Evolutionary conservation across 805 yeast genomes (phyloP).

Genomic region (Candida dendrica): DNA sequence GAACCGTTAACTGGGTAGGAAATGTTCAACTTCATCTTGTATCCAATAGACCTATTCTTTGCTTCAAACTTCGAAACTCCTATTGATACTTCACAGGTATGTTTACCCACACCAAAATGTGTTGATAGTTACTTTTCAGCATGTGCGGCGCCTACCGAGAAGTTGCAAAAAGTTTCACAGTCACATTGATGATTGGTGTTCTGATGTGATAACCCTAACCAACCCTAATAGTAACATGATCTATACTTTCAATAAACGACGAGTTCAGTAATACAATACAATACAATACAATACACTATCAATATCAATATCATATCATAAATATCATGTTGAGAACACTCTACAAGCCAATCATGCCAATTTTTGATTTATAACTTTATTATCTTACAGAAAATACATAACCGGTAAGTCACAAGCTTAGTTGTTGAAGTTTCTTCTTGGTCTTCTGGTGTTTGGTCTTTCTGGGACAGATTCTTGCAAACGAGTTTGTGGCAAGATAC

Average conservation of each 20-base stretch:
- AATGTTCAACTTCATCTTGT: conserved; percentile 74
- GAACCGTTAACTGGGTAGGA: conserved; percentile 99
- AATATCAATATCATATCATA: too few species aligned
- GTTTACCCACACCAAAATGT: background rate
- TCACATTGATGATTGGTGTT: background rate
- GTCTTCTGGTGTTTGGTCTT: conserved; percentile 55
- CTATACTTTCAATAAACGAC: too few species aligned
- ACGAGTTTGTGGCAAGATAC: conserved; percentile 97
- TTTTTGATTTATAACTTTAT: conserved; percentile 9
- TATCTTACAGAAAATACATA: conserved; percentile 18
- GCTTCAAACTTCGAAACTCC: background rate
- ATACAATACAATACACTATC: too few species aligned
- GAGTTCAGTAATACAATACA: too few species aligned
- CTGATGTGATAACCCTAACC: background rate
- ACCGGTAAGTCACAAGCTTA: conserved; percentile 1
- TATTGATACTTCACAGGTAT: too few species aligned
- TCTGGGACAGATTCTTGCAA: conserved; percentile 90
- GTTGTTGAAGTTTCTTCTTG: conserved; percentile 14
- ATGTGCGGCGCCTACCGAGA: background rate
- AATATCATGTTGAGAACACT: too few species aligned
- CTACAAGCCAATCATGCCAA: too few species aligned
- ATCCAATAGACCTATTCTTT: background rate
- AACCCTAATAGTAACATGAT: background rate
- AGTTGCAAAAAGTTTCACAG: background rate
- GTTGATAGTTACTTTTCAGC: background rate